phyloP scores from a whole-genome alignment of 495 filamentous ascomycete species.

The Daldinia caldariorum region DNA sequence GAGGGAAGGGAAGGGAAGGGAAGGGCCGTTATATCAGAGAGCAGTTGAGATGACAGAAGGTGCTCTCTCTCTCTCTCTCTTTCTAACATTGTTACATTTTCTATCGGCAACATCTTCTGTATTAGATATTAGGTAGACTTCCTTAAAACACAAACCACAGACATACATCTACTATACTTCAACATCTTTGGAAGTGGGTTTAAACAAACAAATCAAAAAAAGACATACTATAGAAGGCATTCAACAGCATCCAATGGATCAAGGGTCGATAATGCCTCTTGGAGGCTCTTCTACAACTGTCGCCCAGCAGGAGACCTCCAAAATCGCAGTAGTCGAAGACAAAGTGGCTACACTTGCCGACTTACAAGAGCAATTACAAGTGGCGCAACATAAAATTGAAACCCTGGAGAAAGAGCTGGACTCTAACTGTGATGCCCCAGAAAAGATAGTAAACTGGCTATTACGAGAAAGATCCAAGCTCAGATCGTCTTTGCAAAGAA shows the following conservation, averaged over 20 bases:
- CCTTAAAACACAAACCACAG: neutral
- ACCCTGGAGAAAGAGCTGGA: conserved; percentile 7
- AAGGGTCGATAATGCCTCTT: neutral
- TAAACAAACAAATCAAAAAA: neutral
- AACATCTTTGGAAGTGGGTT: neutral
- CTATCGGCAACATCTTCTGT: neutral
- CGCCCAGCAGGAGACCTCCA: neutral
- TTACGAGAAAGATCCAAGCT: neutral
- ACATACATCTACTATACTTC: neutral
- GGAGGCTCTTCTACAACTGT: neutral
- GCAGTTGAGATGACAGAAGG: neutral
- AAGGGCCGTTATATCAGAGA: neutral
- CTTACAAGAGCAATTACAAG: conserved; percentile 6
- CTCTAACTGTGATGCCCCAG: conserved; percentile 3
- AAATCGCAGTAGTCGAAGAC: neutral
- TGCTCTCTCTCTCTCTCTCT: neutral
- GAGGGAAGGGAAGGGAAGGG: neutral
- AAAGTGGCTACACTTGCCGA: neutral
- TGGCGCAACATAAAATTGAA: conserved; percentile 6
- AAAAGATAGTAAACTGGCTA: neutral
- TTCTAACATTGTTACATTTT: neutral
- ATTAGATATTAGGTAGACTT: too few relatives aligned
- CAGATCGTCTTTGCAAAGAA: conserved; percentile 1
- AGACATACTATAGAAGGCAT: neutral
- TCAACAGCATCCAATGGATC: conserved; percentile 1